Conservation (phyloP, 2,329 filamentous ascomycete genomes). For the Tolypocladium tropicale region DNA sequence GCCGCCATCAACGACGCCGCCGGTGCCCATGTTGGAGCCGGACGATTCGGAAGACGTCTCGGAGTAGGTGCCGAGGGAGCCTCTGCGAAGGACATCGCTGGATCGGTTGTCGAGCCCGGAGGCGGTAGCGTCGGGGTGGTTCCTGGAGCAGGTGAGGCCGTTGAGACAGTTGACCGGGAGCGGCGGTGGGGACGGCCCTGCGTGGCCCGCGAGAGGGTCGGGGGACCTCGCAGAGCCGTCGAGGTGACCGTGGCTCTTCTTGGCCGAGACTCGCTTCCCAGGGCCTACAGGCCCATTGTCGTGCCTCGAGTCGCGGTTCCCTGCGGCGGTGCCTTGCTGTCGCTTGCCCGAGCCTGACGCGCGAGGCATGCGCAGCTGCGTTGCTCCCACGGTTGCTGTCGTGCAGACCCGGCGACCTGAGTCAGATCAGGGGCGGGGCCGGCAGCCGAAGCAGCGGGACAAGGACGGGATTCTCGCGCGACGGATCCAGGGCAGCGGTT, state of each 20-base stretch:
- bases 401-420: constrained; percentile 22
- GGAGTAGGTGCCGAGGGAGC: constrained; percentile 42
- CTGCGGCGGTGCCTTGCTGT: constrained; percentile 49
- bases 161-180: constrained; percentile 14
- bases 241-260: constrained; percentile 36
- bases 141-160: constrained; percentile 22
- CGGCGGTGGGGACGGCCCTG: constrained; percentile 17
- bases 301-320: constrained; percentile 64
- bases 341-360: constrained; percentile 48
- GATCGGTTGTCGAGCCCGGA: constrained; percentile 26
- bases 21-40: constrained; percentile 25
- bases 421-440: constrained; percentile 24
- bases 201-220: constrained; percentile 19
- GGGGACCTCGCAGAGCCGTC: constrained; percentile 26
- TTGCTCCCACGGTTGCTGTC: constrained; percentile 21
- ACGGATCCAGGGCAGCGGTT: constrained; percentile 6
- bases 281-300: constrained; percentile 76
- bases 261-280: constrained; percentile 26
- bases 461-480: constrained; percentile 7
- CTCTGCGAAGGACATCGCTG: constrained; percentile 31
- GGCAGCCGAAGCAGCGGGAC: constrained; percentile 19
- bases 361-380: constrained; percentile 48
- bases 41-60: constrained; percentile 45
- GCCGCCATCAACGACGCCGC: constrained; percentile 31
- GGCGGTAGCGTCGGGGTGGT: constrained; percentile 8